phyloP scores from a whole-genome alignment of 2,329 filamentous ascomycete genomes.

The Chrysoporthe austroafricana region DNA sequence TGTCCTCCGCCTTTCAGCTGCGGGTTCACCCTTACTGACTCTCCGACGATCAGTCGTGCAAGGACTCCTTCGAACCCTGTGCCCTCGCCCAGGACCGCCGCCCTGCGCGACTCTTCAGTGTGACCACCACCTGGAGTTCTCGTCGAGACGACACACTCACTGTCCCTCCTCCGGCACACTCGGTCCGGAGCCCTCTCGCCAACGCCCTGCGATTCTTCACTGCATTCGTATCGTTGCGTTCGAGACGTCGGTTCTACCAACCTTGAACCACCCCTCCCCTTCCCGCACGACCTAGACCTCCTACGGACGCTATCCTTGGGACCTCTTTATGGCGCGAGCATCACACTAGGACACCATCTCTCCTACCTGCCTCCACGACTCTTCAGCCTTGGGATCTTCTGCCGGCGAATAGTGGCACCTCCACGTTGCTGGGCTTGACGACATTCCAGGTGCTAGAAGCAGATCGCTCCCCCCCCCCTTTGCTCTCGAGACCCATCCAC shows the following conservation, averaged over 20 bases:
- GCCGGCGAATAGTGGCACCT: slow-evolving; percentile 35
- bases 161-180: background rate
- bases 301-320: slow-evolving; percentile 21
- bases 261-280: slow-evolving; percentile 10
- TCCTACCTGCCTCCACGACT: slow-evolving; percentile 35
- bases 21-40: slow-evolving; percentile 22
- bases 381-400: slow-evolving; percentile 42
- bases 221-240: slow-evolving; percentile 14
- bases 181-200: background rate
- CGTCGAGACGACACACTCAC: background rate
- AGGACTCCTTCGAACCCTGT: slow-evolving; percentile 19
- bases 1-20: slow-evolving; percentile 11
- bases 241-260: background rate
- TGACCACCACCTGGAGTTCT: background rate
- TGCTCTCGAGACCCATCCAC: slow-evolving; percentile 32
- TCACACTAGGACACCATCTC: slow-evolving; percentile 40
- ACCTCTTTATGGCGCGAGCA: slow-evolving; percentile 42
- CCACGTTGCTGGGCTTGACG: slow-evolving; percentile 33
- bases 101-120: background rate
- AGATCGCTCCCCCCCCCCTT: slow-evolving; percentile 36
- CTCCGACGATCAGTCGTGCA: slow-evolving; percentile 22
- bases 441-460: slow-evolving; percentile 45
- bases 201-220: slow-evolving; percentile 16
- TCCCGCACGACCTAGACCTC: background rate
- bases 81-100: slow-evolving; percentile 4